Percentiles rank a stretch among this genome's conserved stretches.
Evolutionary conservation across 106 monocot genomes (phyloP).

Genomic region (Allium sativum): DNA sequence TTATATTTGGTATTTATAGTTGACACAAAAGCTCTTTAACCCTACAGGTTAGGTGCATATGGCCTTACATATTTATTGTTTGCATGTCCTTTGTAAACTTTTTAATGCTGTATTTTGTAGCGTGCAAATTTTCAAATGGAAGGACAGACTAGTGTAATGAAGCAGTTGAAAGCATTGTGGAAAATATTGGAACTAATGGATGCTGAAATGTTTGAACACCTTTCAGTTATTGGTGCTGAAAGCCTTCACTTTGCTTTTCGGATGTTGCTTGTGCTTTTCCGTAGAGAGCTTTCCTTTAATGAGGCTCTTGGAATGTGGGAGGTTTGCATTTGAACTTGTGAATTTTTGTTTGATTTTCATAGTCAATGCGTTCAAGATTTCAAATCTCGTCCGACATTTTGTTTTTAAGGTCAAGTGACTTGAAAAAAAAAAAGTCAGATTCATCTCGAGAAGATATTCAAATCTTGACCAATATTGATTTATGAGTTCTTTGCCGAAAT

Average conservation of each 20-base stretch:
- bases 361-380: too few relatives aligned
- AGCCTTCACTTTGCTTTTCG: constrained; percentile 97
- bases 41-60: too few relatives aligned
- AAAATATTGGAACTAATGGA: constrained; percentile 84
- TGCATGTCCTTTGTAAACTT: constrained; percentile 1
- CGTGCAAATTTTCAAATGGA: constrained; percentile 98
- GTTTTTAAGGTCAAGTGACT: too few relatives aligned
- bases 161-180: constrained; percentile 84
- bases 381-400: too few relatives aligned
- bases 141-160: constrained; percentile 91
- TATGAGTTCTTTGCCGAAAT: too few relatives aligned
- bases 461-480: too few relatives aligned
- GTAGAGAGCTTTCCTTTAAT: constrained; percentile 74
- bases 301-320: constrained; percentile 96
- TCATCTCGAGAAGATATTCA: too few relatives aligned
- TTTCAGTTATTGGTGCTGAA: constrained; percentile 86
- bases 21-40: too few relatives aligned
- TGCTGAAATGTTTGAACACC: constrained; percentile 82
- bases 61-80: neutral
- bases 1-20: too few relatives aligned
- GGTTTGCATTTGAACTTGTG: constrained; percentile 51
- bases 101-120: constrained; percentile 28
- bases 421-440: too few relatives aligned
- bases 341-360: too few relatives aligned
- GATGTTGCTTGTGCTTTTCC: constrained; percentile 85